These are phyloP conservation scores for Penicillium pulvis DNA, from an alignment of 495 filamentous ascomycete species.

Conservation along the genomic window DNA sequence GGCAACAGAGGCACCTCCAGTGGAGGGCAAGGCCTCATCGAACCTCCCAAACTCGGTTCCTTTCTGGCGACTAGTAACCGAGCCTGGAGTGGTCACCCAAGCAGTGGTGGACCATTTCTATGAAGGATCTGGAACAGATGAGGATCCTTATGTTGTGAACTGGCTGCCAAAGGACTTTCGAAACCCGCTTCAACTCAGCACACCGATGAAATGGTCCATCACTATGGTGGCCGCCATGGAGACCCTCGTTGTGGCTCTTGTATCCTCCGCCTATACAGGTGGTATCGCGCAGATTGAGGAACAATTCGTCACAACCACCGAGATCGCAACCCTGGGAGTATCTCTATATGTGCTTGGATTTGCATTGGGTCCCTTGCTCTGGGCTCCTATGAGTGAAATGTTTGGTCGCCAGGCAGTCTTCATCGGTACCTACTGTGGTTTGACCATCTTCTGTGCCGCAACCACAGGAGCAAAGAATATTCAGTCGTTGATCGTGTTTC, in stretches of 20 bases:
- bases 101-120: slow-evolving; percentile 58
- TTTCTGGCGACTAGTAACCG: slow-evolving; percentile 40
- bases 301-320: slow-evolving; percentile 45
- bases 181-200: slow-evolving; percentile 62
- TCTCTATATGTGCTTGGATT: slow-evolving; percentile 57
- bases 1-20: slow-evolving; percentile 15
- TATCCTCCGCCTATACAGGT: slow-evolving; percentile 70
- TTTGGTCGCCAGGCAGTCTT: slow-evolving; percentile 70
- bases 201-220: slow-evolving; percentile 63
- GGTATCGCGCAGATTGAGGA: slow-evolving; percentile 56
- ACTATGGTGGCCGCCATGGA: slow-evolving; percentile 63
- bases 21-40: slow-evolving; percentile 13
- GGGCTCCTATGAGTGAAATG: slow-evolving; percentile 64
- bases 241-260: slow-evolving; percentile 67
- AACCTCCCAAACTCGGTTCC: slow-evolving; percentile 23
- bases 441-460: slow-evolving; percentile 66
- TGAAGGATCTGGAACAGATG: slow-evolving; percentile 63
- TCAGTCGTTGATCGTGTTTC: slow-evolving; percentile 61
- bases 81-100: slow-evolving; percentile 49
- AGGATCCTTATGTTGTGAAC: slow-evolving; percentile 69
- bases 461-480: slow-evolving; percentile 61
- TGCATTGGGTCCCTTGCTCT: slow-evolving; percentile 54
- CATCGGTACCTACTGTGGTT: slow-evolving; percentile 58
- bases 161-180: slow-evolving; percentile 67
- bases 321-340: slow-evolving; percentile 53